Evolutionary conservation across 2,329 filamentous ascomycete genomes (phyloP).

Genomic region (Diplodia sapinea): DNA sequence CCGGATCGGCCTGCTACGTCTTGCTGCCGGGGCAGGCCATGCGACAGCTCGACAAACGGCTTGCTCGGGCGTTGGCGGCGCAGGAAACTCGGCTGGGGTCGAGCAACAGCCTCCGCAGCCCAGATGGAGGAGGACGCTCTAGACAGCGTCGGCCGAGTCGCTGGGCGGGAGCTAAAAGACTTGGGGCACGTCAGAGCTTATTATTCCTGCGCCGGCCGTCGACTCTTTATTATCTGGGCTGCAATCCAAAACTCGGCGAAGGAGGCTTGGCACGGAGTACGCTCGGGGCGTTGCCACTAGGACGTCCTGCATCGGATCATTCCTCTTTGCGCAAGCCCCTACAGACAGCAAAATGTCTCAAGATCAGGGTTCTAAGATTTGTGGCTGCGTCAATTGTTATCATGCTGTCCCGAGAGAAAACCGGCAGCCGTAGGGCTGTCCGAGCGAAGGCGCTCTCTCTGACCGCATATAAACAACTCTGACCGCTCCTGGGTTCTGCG

Average conservation of each 20-base stretch:
- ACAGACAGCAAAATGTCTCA: conserved; percentile 8
- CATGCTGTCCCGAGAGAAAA: conserved; percentile 25
- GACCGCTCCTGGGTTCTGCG: conserved; percentile 2
- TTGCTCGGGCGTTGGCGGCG: background rate
- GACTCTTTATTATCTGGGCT: conserved; percentile 19
- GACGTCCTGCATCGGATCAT: conserved; percentile 16
- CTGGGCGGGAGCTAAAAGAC: background rate
- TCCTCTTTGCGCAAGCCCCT: conserved; percentile 16
- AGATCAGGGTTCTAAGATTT: background rate
- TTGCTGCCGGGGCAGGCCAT: background rate
- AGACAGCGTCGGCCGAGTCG: background rate
- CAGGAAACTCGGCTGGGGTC: conserved; percentile 27
- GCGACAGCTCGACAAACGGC: background rate
- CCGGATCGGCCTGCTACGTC: background rate
- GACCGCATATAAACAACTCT: conserved; percentile 14
- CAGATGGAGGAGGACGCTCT: background rate
- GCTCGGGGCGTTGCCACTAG: conserved; percentile 17
- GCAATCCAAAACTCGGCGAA: conserved; percentile 9
- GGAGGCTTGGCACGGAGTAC: conserved; percentile 13
- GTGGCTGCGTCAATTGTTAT: conserved; percentile 24
- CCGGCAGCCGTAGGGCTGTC: conserved; percentile 5
- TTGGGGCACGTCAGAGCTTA: background rate
- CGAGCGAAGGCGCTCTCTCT: background rate
- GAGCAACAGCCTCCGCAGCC: background rate
- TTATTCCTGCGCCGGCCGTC: background rate